Conservation (phyloP, 1,139 yeast genomes). For the Saccharomyces uvarum region DNA sequence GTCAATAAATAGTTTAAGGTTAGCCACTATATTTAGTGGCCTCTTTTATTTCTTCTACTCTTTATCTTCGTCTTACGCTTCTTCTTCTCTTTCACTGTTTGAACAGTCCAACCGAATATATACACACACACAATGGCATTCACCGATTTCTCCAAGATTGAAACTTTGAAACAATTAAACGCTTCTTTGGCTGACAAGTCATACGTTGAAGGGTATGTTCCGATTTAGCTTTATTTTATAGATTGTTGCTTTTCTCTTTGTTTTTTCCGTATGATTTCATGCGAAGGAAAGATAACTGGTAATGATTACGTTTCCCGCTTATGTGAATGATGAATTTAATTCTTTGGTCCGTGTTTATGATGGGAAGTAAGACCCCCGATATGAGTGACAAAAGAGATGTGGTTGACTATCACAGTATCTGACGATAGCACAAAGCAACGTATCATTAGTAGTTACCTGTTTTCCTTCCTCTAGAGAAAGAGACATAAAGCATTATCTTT, state of each 20-base stretch:
- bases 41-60: not conserved
- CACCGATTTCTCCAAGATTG: slow-evolving; percentile 72
- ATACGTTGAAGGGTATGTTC: slow-evolving; percentile 85
- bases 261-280: not conserved
- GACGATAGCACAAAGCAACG: slow-evolving; percentile 5
- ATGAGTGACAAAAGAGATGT: slow-evolving; percentile 48
- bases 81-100: slow-evolving; percentile 1
- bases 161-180: slow-evolving; percentile 80
- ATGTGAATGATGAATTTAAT: slow-evolving; percentile 56
- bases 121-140: slow-evolving; percentile 46
- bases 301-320: not conserved
- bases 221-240: not conserved
- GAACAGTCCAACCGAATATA: not conserved
- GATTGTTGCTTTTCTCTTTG: slow-evolving; percentile 3
- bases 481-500: not conserved
- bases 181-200: slow-evolving; percentile 84
- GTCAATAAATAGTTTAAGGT: not conserved
- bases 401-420: slow-evolving; percentile 18
- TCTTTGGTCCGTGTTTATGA: slow-evolving; percentile 91
- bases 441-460: not conserved
- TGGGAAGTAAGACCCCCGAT: slow-evolving; percentile 90
- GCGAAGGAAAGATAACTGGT: not conserved
- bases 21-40: not conserved
- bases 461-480: not conserved
- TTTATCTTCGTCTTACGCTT: not conserved